A percentile compares a stretch with the other conserved stretches of the same genome.
phyloP scores from a whole-genome alignment of 1,139 yeast genomes.

The Zhuliangozyma parablackwelliae region DNA sequence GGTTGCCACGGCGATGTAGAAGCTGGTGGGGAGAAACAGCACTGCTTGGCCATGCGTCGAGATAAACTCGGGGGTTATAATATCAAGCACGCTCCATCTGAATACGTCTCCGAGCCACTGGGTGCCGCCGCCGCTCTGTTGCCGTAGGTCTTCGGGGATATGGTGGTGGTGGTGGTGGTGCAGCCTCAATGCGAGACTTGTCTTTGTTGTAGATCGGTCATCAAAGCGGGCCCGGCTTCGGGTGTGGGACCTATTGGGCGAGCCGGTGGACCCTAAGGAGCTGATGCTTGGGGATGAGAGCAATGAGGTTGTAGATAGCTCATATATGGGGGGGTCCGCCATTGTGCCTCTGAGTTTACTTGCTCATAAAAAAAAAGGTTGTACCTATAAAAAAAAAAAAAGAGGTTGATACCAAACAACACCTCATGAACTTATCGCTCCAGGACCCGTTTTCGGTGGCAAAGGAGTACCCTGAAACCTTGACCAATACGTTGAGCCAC shows the following conservation, averaged over 20 bases:
- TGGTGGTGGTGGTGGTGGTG: constrained; percentile 1
- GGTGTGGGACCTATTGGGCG: constrained; percentile 6
- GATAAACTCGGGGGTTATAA: constrained; percentile 20
- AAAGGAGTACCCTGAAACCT: constrained; percentile 86
- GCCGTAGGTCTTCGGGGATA: neutral
- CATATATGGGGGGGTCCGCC: too few species aligned
- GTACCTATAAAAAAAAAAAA: too few species aligned
- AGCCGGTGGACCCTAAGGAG: neutral
- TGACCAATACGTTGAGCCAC: constrained; percentile 58
- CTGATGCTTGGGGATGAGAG: neutral
- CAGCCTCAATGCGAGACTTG: constrained; percentile 18
- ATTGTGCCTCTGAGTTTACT: too few species aligned
- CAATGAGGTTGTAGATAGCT: neutral
- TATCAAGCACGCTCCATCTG: constrained; percentile 23
- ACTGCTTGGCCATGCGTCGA: constrained; percentile 47
- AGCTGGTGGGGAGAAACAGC: constrained; percentile 43
- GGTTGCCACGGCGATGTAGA: constrained; percentile 60
- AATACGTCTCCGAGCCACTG: constrained; percentile 10
- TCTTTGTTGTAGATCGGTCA: constrained; percentile 33
- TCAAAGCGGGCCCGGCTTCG: constrained; percentile 23
- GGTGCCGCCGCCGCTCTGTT: neutral
- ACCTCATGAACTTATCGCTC: constrained; percentile 69
- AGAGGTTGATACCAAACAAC: too few species aligned
- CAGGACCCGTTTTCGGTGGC: constrained; percentile 91
- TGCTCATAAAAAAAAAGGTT: too few species aligned